Base-by-base conservation (phyloP, 495 filamentous ascomycete genomes). In the Aspergillus homomorphus region DNA sequence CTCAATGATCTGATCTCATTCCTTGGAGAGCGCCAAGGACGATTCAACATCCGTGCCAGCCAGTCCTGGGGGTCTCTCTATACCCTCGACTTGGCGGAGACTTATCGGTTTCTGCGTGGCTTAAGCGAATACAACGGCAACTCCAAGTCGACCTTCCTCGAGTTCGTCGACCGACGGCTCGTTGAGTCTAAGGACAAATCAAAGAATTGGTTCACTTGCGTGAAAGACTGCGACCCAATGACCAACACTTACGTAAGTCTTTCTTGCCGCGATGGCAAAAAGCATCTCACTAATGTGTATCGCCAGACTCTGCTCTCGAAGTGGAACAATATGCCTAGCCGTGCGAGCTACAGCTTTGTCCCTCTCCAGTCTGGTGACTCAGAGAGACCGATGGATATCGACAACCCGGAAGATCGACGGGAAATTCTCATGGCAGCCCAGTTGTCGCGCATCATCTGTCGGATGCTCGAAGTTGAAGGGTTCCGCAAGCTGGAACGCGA, bases 301-400 rank as follows among this genome's bases (percentile, higher is more conserved):
- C 3, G 4, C 16, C 46, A 81, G 78, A 67, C 76, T 45, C 63
- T 76, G 4, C 76, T 79, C 14, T 77, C 76, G 14, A 70, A 70
- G 52, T 80, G 77, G 77, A 80, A 80, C 62, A 78, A 79, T 62
- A 81, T 81, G 78, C 78, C 78, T 12, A 80, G 77, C 52, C 75
- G 78, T 21, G 77, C 77, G 10, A 66, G 70, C 44, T 81, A 81
- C 56, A 75, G 72, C 28, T 71, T 78, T 45, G 70, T 80, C 4
- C 66, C 73, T 1, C 54, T 74, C 1, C 70, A 77, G 33, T 53
- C 60, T 10, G 66, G 54, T 6, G 65, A 59, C 41, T 54, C 72
- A 48, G 76, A 79, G 54, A 70, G 68, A 28, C 62, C 67, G 15
- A 74, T 81, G 72, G 74, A 80, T 51, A 72, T 78, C 42, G 68